Percentiles rank a stretch among this genome's conserved stretches.
Conservation (phyloP, 2,329 filamentous ascomycete species). For the Incumbomyces lentus region DNA sequence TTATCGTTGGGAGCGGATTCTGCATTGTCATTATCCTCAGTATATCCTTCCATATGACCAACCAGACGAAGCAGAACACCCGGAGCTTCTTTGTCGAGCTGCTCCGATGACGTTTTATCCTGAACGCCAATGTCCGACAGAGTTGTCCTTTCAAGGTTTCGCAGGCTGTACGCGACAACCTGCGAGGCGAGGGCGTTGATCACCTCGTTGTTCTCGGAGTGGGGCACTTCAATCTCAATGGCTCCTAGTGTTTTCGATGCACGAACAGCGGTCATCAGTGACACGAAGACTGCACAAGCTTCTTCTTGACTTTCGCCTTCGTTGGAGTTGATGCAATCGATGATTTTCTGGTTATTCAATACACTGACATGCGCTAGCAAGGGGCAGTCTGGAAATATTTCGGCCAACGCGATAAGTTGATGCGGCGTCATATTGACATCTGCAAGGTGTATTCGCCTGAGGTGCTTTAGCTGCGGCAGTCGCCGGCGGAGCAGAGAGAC, state of each 20-base stretch:
- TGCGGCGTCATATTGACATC: constrained; percentile 77
- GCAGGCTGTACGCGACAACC: constrained; percentile 85
- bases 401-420: constrained; percentile 81
- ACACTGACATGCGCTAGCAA: constrained; percentile 78
- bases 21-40: constrained; percentile 47
- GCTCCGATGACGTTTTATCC: constrained; percentile 32
- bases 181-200: constrained; percentile 88
- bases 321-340: constrained; percentile 60
- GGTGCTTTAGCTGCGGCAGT: constrained; percentile 62
- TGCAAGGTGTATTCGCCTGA: constrained; percentile 78
- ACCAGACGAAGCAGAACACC: constrained; percentile 82
- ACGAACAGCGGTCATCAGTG: constrained; percentile 75
- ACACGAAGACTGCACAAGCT: constrained; percentile 86
- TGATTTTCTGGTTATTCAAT: constrained; percentile 66
- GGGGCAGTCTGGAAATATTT: constrained; percentile 75
- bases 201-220: constrained; percentile 70
- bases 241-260: constrained; percentile 76
- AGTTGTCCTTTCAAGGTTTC: constrained; percentile 75
- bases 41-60: constrained; percentile 51
- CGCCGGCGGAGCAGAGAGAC: constrained; percentile 69
- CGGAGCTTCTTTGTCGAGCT: constrained; percentile 50
- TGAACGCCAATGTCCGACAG: constrained; percentile 49
- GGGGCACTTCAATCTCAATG: constrained; percentile 83
- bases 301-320: constrained; percentile 80
- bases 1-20: constrained; percentile 75